A percentile compares a stretch with the other conserved stretches of the same genome.
Conservation (phyloP, 768 basidiomycete genomes). For the Phylloporus rhodoxanthus region DNA sequence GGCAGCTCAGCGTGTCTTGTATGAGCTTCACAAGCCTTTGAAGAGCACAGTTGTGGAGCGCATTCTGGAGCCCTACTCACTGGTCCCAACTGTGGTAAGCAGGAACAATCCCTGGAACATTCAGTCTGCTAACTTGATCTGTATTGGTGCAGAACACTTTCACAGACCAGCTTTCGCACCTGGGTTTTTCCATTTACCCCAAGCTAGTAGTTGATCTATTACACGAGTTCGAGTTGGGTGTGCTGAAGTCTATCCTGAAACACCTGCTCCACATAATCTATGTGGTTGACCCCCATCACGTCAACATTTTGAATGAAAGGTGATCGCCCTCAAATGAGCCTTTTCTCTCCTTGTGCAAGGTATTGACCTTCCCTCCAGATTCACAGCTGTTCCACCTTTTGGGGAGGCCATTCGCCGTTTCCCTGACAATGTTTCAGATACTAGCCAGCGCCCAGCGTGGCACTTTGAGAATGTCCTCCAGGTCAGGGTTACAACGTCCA, state of each 20-base stretch:
- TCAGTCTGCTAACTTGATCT: too few relatives aligned
- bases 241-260: not conserved
- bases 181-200: not conserved
- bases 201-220: not conserved
- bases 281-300: not conserved
- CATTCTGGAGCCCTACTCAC: not conserved
- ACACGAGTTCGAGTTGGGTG: not conserved
- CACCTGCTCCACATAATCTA: not conserved
- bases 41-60: not conserved
- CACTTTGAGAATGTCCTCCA: constrained; percentile 12
- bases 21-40: not conserved
- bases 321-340: not conserved
- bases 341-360: too few relatives aligned
- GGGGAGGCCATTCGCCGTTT: constrained; percentile 33
- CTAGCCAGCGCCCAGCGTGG: constrained; percentile 28
- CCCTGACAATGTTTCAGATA: constrained; percentile 30
- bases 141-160: not conserved
- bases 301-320: not conserved
- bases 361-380: not conserved
- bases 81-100: not conserved
- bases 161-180: not conserved
- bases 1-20: not conserved
- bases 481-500: not conserved
- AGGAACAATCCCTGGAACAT: not conserved
- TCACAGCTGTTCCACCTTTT: not conserved